phyloP scores from a whole-genome alignment of 2,329 filamentous ascomycete genomes.

The Penicillium sp. region DNA sequence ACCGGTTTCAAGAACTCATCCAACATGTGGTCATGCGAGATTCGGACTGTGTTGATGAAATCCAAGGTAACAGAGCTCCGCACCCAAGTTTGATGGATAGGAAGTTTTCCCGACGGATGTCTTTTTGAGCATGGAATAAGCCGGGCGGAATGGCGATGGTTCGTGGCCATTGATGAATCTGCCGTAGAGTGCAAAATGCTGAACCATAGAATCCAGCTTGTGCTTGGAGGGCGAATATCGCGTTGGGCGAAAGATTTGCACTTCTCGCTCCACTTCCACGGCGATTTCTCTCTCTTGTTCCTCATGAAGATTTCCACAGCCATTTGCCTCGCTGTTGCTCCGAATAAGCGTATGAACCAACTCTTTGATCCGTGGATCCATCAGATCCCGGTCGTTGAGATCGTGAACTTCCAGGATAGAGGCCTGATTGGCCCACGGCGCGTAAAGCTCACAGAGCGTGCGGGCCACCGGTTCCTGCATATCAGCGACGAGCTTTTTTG shows the following conservation, averaged over 20 bases:
- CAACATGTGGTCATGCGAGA: background rate
- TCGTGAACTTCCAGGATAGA: slow-evolving; percentile 28
- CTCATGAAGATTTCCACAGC: slow-evolving; percentile 52
- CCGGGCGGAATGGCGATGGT: slow-evolving; percentile 46
- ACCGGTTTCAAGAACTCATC: slow-evolving; percentile 54
- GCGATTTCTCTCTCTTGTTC: slow-evolving; percentile 71
- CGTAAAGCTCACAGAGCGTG: slow-evolving; percentile 56
- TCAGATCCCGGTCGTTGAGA: background rate
- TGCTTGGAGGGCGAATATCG: slow-evolving; percentile 36
- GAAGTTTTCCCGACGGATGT: background rate
- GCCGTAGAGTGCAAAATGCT: slow-evolving; percentile 33
- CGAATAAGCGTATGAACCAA: background rate
- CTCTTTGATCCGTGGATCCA: background rate
- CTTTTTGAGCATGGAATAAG: slow-evolving; percentile 24
- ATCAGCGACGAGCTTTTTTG: slow-evolving; percentile 40
- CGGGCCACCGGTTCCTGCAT: slow-evolving; percentile 58
- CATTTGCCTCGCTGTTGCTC: slow-evolving; percentile 3
- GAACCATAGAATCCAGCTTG: background rate
- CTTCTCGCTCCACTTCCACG: slow-evolving; percentile 64
- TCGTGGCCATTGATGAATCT: background rate
- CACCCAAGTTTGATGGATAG: no score
- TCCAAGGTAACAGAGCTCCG: background rate
- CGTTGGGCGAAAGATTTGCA: slow-evolving; percentile 55
- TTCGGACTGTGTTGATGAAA: background rate
- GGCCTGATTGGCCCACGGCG: slow-evolving; percentile 30